Evolutionary conservation across 768 basidiomycete species (phyloP), one percentile per base, ranked within the genome.

Genomic region (Pseudohyphozyma bogoriensis): DNA sequence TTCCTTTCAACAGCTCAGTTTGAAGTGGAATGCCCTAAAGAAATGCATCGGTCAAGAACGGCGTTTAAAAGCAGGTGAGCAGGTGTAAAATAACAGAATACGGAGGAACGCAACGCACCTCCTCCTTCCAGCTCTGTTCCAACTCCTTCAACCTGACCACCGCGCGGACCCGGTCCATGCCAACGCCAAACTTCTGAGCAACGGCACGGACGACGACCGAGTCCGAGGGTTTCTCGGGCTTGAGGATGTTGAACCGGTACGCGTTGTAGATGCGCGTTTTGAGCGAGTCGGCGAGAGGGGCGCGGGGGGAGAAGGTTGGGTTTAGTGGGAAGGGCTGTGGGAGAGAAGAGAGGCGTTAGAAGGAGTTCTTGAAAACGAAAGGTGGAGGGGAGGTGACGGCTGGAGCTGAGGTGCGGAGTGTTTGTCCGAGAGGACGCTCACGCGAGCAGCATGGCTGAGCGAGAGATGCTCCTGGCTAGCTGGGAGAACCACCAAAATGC

Each of bases 241-340:
- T 29, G 85, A 85, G 65, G 86, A 75, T 59, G 62, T 67, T 67
- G n/a, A 55, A 42, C 76, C 85, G 80, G 72, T 80, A 86, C 28
- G 78, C 74, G 8, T 74, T 63, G 72, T 84, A 91, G 40, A 92
- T 80, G 24, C 71, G 71, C 1, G 78, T 75, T 45, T 83, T 79
- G 42, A 81, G 72, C 10, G 67, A 70, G 65, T 89, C 81, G 2
- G 87, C 85, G 50, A 88, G 75, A 8, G 89, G 89, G 9, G 81
- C 73, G 15, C 85, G 86, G 8, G 90, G 89, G 66, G 80, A 81
- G 75, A 91, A 93, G 1, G 85, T 82, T 8, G 82, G 82, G 70
- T 93, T 92, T 74, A 87, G 77, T 16, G 87, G 87, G 72, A 91
- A 91, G 0, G 88, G 89, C 88, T 91, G 60, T n/a, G 35, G 24